These are phyloP conservation scores for Diaporthe vaccinii DNA, from an alignment of 2,329 filamentous ascomycete genomes.

Conservation along the genomic window DNA sequence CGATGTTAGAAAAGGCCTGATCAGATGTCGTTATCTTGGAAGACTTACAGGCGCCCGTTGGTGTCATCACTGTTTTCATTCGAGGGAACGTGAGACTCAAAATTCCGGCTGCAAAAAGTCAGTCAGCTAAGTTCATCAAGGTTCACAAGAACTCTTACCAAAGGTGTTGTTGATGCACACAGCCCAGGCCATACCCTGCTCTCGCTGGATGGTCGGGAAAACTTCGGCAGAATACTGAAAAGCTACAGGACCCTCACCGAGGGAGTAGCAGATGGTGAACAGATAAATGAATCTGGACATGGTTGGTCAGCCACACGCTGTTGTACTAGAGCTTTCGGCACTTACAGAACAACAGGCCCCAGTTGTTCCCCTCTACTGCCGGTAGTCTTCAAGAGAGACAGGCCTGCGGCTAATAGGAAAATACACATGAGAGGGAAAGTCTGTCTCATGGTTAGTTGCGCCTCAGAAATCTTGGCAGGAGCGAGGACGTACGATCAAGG, in stretches of 20 bases:
- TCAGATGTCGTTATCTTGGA: not conserved
- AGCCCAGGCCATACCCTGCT: slow-evolving; percentile 79
- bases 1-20: not conserved
- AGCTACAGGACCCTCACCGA: slow-evolving; percentile 76
- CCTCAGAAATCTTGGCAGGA: not conserved
- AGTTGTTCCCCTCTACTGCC: slow-evolving; percentile 44
- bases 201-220: slow-evolving; percentile 78
- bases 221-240: slow-evolving; percentile 79
- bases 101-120: slow-evolving; percentile 41
- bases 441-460: slow-evolving; percentile 55
- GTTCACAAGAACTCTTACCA: not conserved
- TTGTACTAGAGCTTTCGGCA: not conserved
- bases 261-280: slow-evolving; percentile 74
- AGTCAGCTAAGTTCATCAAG: not conserved
- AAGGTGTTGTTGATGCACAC: slow-evolving; percentile 63
- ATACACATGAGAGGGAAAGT: slow-evolving; percentile 69
- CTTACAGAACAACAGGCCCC: slow-evolving; percentile 64
- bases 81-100: slow-evolving; percentile 47
- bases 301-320: not conserved
- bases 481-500: slow-evolving; percentile 43
- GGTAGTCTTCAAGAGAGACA: slow-evolving; percentile 65
- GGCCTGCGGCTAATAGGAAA: slow-evolving; percentile 59
- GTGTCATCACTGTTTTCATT: slow-evolving; percentile 50
- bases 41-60: slow-evolving; percentile 49
- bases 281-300: slow-evolving; percentile 64